These are phyloP conservation scores for Arthroderma uncinatum DNA, from an alignment of 2,329 filamentous ascomycete genomes.

Conservation along the genomic window DNA sequence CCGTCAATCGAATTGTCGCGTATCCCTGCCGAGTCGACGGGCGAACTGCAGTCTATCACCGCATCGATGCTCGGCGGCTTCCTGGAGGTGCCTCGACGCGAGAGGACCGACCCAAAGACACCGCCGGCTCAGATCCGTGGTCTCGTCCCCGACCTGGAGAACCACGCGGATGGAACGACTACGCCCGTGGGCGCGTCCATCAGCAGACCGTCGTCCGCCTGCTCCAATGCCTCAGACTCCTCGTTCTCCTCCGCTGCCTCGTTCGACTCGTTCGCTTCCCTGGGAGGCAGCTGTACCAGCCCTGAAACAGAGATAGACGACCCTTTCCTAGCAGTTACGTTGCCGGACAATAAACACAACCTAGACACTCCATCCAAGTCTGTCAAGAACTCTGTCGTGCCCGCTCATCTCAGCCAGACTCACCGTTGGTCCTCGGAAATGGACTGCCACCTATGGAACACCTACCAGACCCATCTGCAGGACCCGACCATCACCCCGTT, in stretches of 20 bases:
- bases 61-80: constrained; percentile 25
- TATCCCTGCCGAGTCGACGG: constrained; percentile 16
- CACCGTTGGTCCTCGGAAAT: constrained; percentile 49
- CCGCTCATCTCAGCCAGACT: constrained; percentile 20
- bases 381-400: constrained; percentile 20
- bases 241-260: constrained; percentile 51
- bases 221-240: constrained; percentile 51
- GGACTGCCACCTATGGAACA: constrained; percentile 56
- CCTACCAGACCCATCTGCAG: constrained; percentile 54
- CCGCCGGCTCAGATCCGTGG: constrained; percentile 37
- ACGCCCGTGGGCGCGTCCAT: constrained; percentile 34
- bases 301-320: constrained; percentile 49
- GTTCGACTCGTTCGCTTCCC: constrained; percentile 44
- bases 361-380: constrained; percentile 30
- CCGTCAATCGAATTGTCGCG: constrained; percentile 34
- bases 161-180: constrained; percentile 21
- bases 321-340: constrained; percentile 40
- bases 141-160: constrained; percentile 24
- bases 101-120: constrained; percentile 32
- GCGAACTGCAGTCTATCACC: constrained; percentile 4
- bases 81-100: constrained; percentile 31
- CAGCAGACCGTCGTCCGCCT: constrained; percentile 46
- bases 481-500: constrained; percentile 56
- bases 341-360: constrained; percentile 28
- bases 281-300: constrained; percentile 50